Conservation (phyloP, 2,329 filamentous ascomycete genomes). For the Aspergillus cejpii region DNA sequence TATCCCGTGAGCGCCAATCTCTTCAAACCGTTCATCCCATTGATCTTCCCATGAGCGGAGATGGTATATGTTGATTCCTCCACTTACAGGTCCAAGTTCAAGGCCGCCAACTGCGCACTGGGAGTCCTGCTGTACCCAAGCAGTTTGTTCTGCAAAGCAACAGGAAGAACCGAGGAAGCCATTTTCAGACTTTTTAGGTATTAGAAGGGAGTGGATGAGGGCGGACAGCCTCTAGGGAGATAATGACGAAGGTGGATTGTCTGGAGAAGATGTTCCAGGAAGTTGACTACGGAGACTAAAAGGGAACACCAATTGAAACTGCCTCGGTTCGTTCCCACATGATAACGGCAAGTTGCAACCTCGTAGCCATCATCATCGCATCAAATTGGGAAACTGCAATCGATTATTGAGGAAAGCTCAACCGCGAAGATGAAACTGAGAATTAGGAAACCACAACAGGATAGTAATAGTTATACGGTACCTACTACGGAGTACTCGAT, state of each 20-base stretch:
- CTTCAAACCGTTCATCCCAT: background rate
- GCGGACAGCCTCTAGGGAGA: constrained; percentile 6
- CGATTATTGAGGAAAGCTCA: background rate
- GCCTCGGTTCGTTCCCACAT: constrained; percentile 9
- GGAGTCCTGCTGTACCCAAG: constrained; percentile 32
- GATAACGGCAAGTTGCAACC: background rate
- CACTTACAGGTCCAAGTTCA: constrained; percentile 43
- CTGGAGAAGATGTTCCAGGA: constrained; percentile 11
- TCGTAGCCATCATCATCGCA: background rate
- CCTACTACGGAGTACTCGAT: no score
- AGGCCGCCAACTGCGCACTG: constrained; percentile 28
- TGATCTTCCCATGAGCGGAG: constrained; percentile 1
- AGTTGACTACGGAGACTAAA: constrained; percentile 4
- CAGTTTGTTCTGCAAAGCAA: constrained; percentile 42
- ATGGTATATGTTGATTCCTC: constrained; percentile 2
- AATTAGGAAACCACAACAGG: background rate
- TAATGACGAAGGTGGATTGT: constrained; percentile 4
- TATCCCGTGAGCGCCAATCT: background rate
- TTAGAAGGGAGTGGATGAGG: constrained; percentile 4
- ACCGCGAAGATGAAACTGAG: background rate
- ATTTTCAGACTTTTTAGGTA: constrained; percentile 23
- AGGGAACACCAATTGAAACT: background rate
- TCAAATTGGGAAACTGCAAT: background rate
- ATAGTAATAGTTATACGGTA: background rate
- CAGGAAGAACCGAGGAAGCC: constrained; percentile 38